phyloP scores from a whole-genome alignment of 2,329 filamentous ascomycete genomes.

The Clarireedia paspali region DNA sequence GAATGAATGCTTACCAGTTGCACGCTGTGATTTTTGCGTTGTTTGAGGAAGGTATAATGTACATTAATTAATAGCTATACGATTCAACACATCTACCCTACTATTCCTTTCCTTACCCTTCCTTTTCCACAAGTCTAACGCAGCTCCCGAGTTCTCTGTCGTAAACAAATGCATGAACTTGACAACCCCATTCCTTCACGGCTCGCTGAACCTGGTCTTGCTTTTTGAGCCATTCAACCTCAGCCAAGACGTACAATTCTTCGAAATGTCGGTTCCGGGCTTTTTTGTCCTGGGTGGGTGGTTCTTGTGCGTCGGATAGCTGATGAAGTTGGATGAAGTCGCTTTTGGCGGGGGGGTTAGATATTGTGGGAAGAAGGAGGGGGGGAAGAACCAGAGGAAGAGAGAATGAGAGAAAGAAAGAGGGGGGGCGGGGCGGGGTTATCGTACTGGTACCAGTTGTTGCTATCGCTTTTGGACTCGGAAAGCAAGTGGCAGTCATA shows the following conservation, averaged over 20 bases:
- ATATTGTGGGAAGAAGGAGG: neutral
- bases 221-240: conserved; percentile 47
- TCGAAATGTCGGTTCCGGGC: conserved; percentile 46
- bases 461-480: conserved; percentile 35
- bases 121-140: conserved; percentile 40
- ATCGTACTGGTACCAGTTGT: conserved; percentile 46
- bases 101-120: conserved; percentile 11
- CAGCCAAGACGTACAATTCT: conserved; percentile 54
- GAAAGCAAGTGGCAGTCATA: conserved; percentile 46
- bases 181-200: conserved; percentile 48
- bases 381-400: neutral
- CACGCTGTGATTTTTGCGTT: neutral
- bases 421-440: conserved; percentile 12
- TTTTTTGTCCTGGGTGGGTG: conserved; percentile 14
- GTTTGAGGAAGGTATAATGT: neutral
- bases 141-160: conserved; percentile 49
- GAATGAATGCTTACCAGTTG: neutral
- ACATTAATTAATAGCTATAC: neutral
- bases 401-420: neutral
- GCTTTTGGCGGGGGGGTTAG: conserved; percentile 3
- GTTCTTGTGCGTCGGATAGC: conserved; percentile 5
- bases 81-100: neutral
- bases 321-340: conserved; percentile 21
- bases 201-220: conserved; percentile 53
- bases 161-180: conserved; percentile 57